phyloP scores from a whole-genome alignment of 106 monocot genomes.

The Alisma plantagoaquatica region DNA sequence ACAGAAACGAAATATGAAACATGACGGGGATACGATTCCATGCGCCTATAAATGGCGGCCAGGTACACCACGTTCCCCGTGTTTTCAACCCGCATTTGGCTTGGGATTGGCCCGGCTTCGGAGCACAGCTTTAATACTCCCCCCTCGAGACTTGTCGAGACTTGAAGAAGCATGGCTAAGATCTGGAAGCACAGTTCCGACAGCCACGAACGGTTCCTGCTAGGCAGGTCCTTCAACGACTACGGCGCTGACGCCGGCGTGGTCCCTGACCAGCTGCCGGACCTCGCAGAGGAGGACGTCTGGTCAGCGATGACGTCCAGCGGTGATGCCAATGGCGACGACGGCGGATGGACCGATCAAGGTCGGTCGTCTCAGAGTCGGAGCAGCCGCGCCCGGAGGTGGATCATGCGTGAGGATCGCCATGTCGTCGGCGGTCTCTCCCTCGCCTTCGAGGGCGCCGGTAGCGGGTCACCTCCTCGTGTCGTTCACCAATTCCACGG shows the following conservation, averaged over 20 bases:
- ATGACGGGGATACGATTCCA: too few relatives aligned
- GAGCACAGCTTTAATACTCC: too few relatives aligned
- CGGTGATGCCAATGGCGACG: not conserved
- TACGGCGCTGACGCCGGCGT: too few relatives aligned
- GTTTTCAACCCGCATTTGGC: too few relatives aligned
- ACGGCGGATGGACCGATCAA: not conserved
- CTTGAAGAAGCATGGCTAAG: slow-evolving; percentile 63
- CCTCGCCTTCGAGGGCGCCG: slow-evolving; percentile 16
- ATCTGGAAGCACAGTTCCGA: slow-evolving; percentile 12
- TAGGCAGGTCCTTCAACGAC: not conserved
- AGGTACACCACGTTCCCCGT: too few relatives aligned
- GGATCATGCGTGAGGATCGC: too few relatives aligned
- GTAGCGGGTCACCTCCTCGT: not conserved
- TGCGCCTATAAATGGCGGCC: too few relatives aligned
- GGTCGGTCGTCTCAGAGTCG: not conserved
- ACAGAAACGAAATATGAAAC: too few relatives aligned
- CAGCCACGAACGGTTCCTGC: slow-evolving; percentile 20
- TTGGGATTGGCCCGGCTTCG: too few relatives aligned
- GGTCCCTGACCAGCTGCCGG: too few relatives aligned
- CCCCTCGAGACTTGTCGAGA: too few relatives aligned
- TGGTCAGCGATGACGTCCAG: slow-evolving; percentile 16
- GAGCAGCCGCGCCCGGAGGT: not conserved
- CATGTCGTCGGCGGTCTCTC: slow-evolving; percentile 32
- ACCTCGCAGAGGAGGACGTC: slow-evolving; percentile 40
- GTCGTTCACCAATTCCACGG: slow-evolving; percentile 11